These are phyloP conservation scores for Calocybe cyanea DNA, from an alignment of 768 basidiomycete genomes.

Conservation along the genomic window DNA sequence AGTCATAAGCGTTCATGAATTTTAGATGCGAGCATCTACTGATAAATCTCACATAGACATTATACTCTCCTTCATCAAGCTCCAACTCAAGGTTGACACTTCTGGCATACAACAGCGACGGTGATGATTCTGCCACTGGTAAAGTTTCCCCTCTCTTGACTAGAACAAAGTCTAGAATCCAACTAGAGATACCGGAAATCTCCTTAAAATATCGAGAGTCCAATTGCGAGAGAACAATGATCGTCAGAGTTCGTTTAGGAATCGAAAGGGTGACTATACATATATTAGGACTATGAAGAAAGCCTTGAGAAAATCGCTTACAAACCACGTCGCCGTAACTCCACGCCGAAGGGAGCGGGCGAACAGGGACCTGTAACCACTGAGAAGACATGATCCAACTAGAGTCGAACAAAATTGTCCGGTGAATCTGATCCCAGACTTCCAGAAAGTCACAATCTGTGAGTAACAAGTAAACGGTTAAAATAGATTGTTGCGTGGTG, in stretches of 20 bases:
- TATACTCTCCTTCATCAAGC: conserved; percentile 39
- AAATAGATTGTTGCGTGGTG: not conserved
- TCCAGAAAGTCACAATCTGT: conserved; percentile 45
- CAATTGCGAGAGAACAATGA: conserved; percentile 52
- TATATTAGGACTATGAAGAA: not conserved
- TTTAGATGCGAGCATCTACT: not conserved
- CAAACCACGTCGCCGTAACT: conserved; percentile 53
- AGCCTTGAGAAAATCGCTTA: conserved; percentile 22
- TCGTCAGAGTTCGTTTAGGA: conserved; percentile 32
- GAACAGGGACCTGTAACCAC: conserved; percentile 42
- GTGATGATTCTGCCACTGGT: conserved; percentile 32
- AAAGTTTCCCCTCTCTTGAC: conserved; percentile 43
- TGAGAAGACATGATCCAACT: conserved; percentile 48
- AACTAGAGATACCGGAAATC: conserved; percentile 37
- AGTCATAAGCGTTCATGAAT: not conserved
- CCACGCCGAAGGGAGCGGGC: conserved; percentile 46
- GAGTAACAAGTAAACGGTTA: not conserved
- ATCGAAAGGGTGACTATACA: conserved; percentile 42
- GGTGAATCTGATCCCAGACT: conserved; percentile 43
- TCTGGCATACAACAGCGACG: conserved; percentile 32
- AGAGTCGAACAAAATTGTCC: conserved; percentile 47
- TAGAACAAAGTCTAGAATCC: conserved; percentile 49
- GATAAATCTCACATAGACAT: conserved; percentile 34
- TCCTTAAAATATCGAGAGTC: conserved; percentile 49
- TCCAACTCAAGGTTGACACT: conserved; percentile 40